Base-by-base conservation (phyloP, 148 eudicot genomes). In the Rhododendron molle region DNA sequence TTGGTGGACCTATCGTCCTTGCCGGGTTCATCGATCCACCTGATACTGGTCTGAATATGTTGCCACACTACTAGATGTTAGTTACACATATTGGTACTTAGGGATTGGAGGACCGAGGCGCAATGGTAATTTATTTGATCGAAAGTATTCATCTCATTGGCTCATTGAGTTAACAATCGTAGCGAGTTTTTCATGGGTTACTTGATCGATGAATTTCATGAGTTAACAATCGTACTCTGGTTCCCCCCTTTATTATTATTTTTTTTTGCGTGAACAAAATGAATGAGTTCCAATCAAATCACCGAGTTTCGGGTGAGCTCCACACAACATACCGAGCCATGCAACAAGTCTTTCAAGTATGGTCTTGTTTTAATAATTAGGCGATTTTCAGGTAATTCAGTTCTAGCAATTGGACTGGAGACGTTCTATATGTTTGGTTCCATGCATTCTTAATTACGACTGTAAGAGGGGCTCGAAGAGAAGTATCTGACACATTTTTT, bases 21-120 rank as follows among this genome's bases (percentile, higher is more conserved):
- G 93, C 96, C 4, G 96, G 98, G 90, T 94, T 93, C 98, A 94
- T 94, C 13, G 96, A 94, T 58, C 98, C 98, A 0, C 96, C 98
- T 65, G 98, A 94, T 83, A 94, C 67, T 44, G 98, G 96, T 71
- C 96, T 94, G 93, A 32, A 88, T 80, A 30, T 36, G 9, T 60
- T n/a, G 18, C 72, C 40, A 18, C 16, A 18, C 30, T 21, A 12
- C 30, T 23, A 52, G 18, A 12, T 44, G 54, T 56, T 32, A 81
- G 46, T 80, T 50, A 14, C 62, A 15, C 21, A 28, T 40, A 40
- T 30, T 20, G 26, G n/a, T 80, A 50, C 34, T 30, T 69, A 12
- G 12, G 44, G 5, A 69, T 28, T 13, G 76, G 36, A 30, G 8
- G 38, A 13, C 7, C 1, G 38, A 71, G 76, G 76, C 20, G 1